These are phyloP conservation scores for Pochonia chlamydosporia DNA, from an alignment of 2,329 filamentous ascomycete genomes.

Conservation along the genomic window DNA sequence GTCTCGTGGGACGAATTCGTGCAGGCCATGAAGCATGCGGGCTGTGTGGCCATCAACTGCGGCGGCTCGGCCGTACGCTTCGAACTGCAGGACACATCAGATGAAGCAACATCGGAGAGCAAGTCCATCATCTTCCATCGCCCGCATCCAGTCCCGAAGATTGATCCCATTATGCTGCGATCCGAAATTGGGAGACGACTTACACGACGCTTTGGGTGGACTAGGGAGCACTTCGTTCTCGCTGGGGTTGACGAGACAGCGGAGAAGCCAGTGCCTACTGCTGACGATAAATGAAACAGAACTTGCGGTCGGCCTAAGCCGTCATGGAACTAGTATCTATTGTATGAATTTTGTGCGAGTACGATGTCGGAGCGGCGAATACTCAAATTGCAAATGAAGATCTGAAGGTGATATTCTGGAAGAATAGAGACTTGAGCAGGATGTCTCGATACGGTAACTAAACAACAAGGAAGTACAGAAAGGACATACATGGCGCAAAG, in stretches of 20 bases:
- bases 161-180: slow-evolving; percentile 6
- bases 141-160: slow-evolving; percentile 7
- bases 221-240: background rate
- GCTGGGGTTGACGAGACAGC: background rate
- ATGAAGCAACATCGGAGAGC: background rate
- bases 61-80: slow-evolving; percentile 7
- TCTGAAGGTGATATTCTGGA: too few species aligned
- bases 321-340: too few species aligned
- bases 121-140: slow-evolving; percentile 8
- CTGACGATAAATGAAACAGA: too few species aligned
- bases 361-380: too few species aligned
- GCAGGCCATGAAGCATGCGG: slow-evolving; percentile 8
- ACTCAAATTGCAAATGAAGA: too few species aligned
- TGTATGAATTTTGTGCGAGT: too few species aligned
- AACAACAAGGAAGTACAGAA: too few species aligned
- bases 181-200: slow-evolving; percentile 6
- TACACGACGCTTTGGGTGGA: slow-evolving; percentile 7
- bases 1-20: slow-evolving; percentile 7
- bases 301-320: too few species aligned
- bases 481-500: too few species aligned
- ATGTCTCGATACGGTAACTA: too few species aligned
- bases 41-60: slow-evolving; percentile 3
- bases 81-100: background rate
- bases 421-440: too few species aligned
- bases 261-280: too few species aligned